A percentile compares a stretch with the other conserved stretches of the same genome.
Conservation (phyloP, 768 basidiomycete genomes). For the Suillus decipiens region DNA sequence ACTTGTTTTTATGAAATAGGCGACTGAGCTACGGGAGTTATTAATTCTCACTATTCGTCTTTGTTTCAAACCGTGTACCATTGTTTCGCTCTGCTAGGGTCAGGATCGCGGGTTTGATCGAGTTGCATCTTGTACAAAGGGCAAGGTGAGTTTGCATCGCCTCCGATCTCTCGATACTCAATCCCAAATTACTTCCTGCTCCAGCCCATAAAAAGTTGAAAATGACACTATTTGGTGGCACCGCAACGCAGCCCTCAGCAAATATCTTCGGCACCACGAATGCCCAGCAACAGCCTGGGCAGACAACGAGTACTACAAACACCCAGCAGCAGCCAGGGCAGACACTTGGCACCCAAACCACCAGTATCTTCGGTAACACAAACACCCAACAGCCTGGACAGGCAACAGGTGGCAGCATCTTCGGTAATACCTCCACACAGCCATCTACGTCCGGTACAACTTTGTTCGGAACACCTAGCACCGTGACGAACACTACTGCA, state of each 20-base stretch:
- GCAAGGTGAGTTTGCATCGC: neutral
- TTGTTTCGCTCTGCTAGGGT: neutral
- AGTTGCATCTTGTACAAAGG: conserved; percentile 1
- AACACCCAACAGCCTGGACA: conserved; percentile 14
- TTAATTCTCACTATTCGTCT: neutral
- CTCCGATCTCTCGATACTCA: neutral
- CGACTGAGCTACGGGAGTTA: neutral
- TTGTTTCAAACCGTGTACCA: neutral
- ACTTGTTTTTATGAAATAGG: neutral
- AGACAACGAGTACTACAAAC: conserved; percentile 17
- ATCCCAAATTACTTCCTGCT: neutral
- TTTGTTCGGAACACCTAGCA: conserved; percentile 1
- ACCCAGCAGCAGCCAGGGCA: conserved; percentile 11
- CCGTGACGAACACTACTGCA: conserved; percentile 3
- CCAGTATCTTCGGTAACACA: conserved; percentile 11
- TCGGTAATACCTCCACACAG: conserved; percentile 21
- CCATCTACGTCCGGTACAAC: conserved; percentile 19
- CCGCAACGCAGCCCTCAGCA: conserved; percentile 3
- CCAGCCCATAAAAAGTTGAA: neutral
- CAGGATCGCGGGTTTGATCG: conserved; percentile 1
- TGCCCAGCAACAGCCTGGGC: conserved; percentile 12
- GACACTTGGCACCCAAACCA: neutral
- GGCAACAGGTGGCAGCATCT: conserved; percentile 22
- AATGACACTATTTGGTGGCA: conserved; percentile 15
- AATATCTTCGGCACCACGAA: conserved; percentile 13